Evolutionary conservation across 495 filamentous ascomycete species (phyloP), one percentile per base, ranked within the genome.

Genomic region (Lichenothelia convexa): DNA sequence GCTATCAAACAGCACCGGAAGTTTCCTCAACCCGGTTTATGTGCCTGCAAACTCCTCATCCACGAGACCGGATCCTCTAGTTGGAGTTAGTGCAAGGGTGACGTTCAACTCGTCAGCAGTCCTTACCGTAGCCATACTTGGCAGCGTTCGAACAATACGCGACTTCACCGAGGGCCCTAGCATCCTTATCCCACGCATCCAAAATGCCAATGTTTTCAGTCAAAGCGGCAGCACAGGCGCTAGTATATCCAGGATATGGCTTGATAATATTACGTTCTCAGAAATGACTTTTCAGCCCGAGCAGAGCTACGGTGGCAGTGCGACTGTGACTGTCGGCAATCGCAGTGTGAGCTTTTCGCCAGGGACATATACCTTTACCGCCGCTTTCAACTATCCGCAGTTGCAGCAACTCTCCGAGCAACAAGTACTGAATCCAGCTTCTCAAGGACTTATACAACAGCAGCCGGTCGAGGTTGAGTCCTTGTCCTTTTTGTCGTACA

Each of bases 401-500:
- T 51, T 77, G 22, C 50, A 59, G 19, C 67, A 67, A 39, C 55
- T 76, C 13, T 59, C 49, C 15, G 41, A 63, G 0, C 30, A 46
- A 1, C 51, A 68, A 21, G 65, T 73, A 2, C 44, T 78, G 22
- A 72, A 62, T 44, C 44, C 50, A 2, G 45, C 45, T 1, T 66
- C 68, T 1, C 42, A 56, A 18, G 47, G 48, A 21, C 50, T 76
- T 5, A 65, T 67, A 17, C 37, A 46, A 1, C 49, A 64, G 33
- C 43, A 60, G 33, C 53, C 60, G 0, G 60, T 55, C 24, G 59
- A 70, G 37, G 58, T 62, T 1, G 55, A 52, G 3, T 69, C 72
- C 1, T 60, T 75, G 3, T 63, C 72, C 1, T 76, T 78, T 47
- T 43, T 78, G 17, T 75, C 73, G 3, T 78, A 73, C 47, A 68